These are phyloP conservation scores for Schwanniomyces sp. DNA, from an alignment of 805 yeast species.

Conservation along the genomic window DNA sequence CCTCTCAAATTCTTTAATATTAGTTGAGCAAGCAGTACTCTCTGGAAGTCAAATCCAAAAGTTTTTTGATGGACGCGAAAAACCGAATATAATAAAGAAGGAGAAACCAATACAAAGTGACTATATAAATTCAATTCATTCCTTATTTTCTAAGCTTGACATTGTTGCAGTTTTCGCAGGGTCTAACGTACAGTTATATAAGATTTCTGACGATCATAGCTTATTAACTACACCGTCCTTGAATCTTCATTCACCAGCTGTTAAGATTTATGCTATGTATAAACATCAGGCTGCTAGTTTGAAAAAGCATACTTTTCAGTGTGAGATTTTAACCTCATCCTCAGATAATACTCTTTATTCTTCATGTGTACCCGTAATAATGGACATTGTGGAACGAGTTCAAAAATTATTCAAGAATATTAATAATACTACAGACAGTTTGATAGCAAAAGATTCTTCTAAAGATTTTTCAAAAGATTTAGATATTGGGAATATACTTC, in stretches of 20 bases:
- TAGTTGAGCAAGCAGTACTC: constrained; percentile 52
- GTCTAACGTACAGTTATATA: constrained; percentile 54
- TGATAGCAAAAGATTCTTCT: constrained; percentile 5
- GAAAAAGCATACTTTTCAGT: constrained; percentile 45
- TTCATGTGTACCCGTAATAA: constrained; percentile 74
- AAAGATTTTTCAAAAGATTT: constrained; percentile 35
- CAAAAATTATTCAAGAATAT: constrained; percentile 46
- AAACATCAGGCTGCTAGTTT: constrained; percentile 30
- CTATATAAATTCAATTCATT: constrained; percentile 10
- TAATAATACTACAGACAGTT: constrained; percentile 1
- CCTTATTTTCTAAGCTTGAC: constrained; percentile 41
- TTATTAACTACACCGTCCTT: constrained; percentile 48
- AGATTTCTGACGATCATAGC: constrained; percentile 41
- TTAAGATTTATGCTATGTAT: constrained; percentile 58
- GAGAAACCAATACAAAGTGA: constrained; percentile 5
- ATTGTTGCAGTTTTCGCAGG: constrained; percentile 65
- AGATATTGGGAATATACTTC: constrained; percentile 41
- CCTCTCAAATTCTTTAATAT: constrained; percentile 52
- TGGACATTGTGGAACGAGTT: constrained; percentile 54
- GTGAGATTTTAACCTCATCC: constrained; percentile 61
- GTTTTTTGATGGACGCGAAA: constrained; percentile 22
- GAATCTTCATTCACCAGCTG: constrained; percentile 72
- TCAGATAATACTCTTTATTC: constrained; percentile 73
- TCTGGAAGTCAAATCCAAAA: constrained; percentile 48
- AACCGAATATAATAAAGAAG: constrained; percentile 4